Base-by-base conservation (phyloP, 495 filamentous ascomycete genomes). In the Hypoxylon trugodes region DNA sequence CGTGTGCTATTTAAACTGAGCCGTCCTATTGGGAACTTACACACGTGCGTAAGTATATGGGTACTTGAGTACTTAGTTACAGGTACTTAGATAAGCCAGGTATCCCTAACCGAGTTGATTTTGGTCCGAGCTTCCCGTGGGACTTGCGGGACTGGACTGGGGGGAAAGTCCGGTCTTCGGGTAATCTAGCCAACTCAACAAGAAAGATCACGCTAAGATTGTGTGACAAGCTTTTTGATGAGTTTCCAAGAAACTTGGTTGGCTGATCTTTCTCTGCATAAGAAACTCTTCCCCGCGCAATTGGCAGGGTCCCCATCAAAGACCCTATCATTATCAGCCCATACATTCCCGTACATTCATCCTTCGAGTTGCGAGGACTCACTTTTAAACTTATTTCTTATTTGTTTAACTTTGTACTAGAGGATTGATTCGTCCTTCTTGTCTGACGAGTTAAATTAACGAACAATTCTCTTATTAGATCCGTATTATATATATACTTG, bases 161-260 rank as follows among this genome's bases (percentile, higher is more conserved):
- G n/a, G 60, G 60, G 60, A 56, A 63, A 57, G 60, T 57, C 51
- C 51, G 60, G 46, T 45, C 16, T 45, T 63, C 51, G 59, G 59
- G 22, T 49, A 56, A 36, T 50, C 33, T 9, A 45, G 15, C 42
- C 13, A 61, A 30, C 58, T 61, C 58, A 61, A 61, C 48, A 61
- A 54, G 46, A 46, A n/a, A n/a, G n/a, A n/a, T n/a, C n/a, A n/a
- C 32, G 58, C 26, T 15, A 24, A n/a, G 30, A 22, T 19, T 45
- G 49, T 16, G 49, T 54, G 58, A 61, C 33, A 41, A 45, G 38
- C 26, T 60, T 51, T 54, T 45, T 54, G 47, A 42, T 51, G 47
- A 52, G 57, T 59, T 59, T 59, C 47, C 28, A 43, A 33, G 26
- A 28, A 45, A 28, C 51, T 35, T 43, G 36, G 37, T 51, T 60